Evolutionary conservation across 2,329 filamentous ascomycete species (phyloP), one percentile per base, ranked within the genome.

Genomic region (Blastomyces emzantsi): DNA sequence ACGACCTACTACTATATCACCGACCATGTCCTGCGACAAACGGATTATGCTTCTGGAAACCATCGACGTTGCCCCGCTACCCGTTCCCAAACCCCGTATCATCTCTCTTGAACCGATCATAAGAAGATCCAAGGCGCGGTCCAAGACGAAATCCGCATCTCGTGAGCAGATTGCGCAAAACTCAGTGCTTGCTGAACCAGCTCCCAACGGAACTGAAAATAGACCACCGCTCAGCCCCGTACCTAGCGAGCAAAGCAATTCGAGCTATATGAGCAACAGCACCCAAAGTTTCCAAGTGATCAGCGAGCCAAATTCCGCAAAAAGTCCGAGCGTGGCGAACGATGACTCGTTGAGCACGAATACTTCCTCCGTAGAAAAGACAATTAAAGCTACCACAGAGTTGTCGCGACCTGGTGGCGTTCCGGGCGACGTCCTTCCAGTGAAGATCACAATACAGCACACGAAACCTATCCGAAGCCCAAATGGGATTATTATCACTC

Each of bases 401-500:
- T 80, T 96, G 28, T 79, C 90, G 41, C 90, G 88, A 72, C 89
- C 90, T 15, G 94, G 92, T 22, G 95, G 89, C 72, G 80, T 97
- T 17, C 87, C 92, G 0, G 94, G 94, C 19, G 94, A 97, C 69
- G 85, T 84, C 30, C 81, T 97, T 54, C 87, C 90, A 0, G 83
- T 97, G 62, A 88, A 85, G 70, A 87, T 97, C 61, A 86, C 84
- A 0, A 87, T 99, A 65, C 88, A 91, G 67, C 94, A 97, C 73
- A 93, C 89, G 65, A 96, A 95, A 74, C 84, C 87, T 64, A 85
- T 97, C 71, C 91, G 93, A 78, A 97, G 92, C 73, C 83, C 96
- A 77, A 90, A 93, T 69, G 93, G 94, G 8, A 89, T 97, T 58
- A 94, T 97, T 65, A 86, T 96, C 56, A 97, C 94, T 1, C 80